Evolutionary conservation across 768 basidiomycete genomes (phyloP), one percentile per base, ranked within the genome.

Genomic region (Leccinum disarticulatum): DNA sequence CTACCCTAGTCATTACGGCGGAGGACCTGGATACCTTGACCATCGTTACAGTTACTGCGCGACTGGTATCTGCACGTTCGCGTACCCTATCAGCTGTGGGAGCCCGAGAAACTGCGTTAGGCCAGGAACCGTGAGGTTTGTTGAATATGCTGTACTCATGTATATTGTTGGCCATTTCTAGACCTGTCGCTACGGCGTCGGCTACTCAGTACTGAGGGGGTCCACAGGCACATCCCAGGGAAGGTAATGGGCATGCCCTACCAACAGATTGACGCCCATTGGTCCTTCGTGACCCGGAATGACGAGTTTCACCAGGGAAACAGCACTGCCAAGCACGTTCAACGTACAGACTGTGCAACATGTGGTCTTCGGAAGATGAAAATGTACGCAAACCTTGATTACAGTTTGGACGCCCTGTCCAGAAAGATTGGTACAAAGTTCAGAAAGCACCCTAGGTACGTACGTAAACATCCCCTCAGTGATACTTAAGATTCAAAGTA

Each of bases 11-110:
- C 22, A 31, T 61, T 3, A 65, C 64, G 17, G 53, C 52, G 9
- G 64, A 65, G 35, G 56, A 65, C 11, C 19, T 65, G 41, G 31
- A 51, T n/a, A 3, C 50, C 3, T 10, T 31, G 50, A 11, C 41
- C 41, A 4, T 43, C n/a, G 10, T 10, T n/a, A 43, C 41, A 43
- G 41, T 19, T 10, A 9, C 11, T 43, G n/a, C 19, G 41, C 1
- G 10, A 43, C 10, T 11, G 4, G 10, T 43, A 19, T 11, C 43
- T 4, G 5, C 10, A 3, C n/a, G 10, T 19, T 43, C 19, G 38
- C 38, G 2, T n/a, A 41, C n/a, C 43, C 17, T n/a, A 1, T 43
- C n/a, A 19, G 43, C 17, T 19, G 9, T 43, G n/a, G n/a, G 43
- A 3, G 10, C 38, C 5, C 43, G 9, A 43, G n/a, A 11, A 43